phyloP scores from a whole-genome alignment of 345 rosid species.

The Dipteronia sinensis region DNA sequence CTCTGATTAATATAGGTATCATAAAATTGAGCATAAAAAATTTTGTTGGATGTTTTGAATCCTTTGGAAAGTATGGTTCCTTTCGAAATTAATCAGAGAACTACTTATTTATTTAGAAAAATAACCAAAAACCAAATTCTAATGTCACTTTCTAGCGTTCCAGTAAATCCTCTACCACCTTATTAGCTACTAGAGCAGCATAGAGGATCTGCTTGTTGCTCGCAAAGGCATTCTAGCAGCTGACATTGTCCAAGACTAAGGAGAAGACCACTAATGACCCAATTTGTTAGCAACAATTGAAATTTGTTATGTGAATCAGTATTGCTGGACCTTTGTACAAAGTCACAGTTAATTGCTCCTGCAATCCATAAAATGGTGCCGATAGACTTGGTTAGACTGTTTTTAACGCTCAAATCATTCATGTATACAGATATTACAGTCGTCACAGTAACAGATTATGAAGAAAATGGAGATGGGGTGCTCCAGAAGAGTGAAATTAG shows the following conservation, averaged over 20 bases:
- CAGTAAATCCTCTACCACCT: neutral
- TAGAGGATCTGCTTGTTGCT: neutral
- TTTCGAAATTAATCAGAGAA: too few species aligned
- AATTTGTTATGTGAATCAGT: neutral
- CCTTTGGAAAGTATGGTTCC: too few species aligned
- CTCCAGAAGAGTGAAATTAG: neutral
- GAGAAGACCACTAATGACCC: too few species aligned
- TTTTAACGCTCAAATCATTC: slow-evolving; percentile 10
- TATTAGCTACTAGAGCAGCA: neutral
- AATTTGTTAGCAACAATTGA: neutral
- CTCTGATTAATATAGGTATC: neutral
- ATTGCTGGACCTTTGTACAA: slow-evolving; percentile 30
- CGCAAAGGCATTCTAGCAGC: neutral
- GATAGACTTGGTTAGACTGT: slow-evolving; percentile 32
- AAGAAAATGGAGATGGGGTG: neutral
- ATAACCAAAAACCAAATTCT: too few species aligned
- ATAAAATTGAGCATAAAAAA: too few species aligned
- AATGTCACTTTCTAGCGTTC: neutral
- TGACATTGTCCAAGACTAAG: neutral
- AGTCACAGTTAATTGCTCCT: slow-evolving; percentile 28
- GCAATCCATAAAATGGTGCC: slow-evolving; percentile 27
- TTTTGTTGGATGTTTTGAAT: too few species aligned
- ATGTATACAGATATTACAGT: too few species aligned
- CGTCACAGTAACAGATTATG: neutral
- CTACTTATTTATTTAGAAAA: too few species aligned